Percentiles rank a stretch among this genome's conserved stretches.
Conservation (phyloP, 192 early-diverging fungal species). For the Ramicandelaber brevisporus region DNA sequence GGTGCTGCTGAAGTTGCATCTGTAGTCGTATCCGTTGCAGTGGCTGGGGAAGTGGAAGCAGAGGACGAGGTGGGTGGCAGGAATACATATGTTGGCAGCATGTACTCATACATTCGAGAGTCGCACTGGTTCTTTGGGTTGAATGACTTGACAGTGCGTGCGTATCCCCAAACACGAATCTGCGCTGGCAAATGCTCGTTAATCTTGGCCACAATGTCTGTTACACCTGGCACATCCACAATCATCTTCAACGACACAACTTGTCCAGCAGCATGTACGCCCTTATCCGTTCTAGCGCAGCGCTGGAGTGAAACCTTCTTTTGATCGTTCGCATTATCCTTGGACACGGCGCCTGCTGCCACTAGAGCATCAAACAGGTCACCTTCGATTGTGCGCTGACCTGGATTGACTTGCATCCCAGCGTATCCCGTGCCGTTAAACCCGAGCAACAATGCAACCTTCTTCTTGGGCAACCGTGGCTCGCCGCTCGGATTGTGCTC, state of each 20-base stretch:
- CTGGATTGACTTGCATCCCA: conserved; percentile 87
- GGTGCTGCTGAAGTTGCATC: neutral
- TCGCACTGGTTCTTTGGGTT: conserved; percentile 81
- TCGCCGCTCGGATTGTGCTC: too few relatives aligned
- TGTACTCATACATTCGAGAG: conserved; percentile 88
- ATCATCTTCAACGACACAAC: conserved; percentile 84
- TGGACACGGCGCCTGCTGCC: conserved; percentile 53
- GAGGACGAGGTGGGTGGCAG: conserved; percentile 11
- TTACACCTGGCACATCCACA: conserved; percentile 36
- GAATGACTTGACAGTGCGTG: conserved; percentile 45
- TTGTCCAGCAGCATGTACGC: conserved; percentile 93
- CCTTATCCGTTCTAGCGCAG: conserved; percentile 92
- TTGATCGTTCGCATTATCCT: conserved; percentile 62
- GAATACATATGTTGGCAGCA: conserved; percentile 79
- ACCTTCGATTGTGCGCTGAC: conserved; percentile 61
- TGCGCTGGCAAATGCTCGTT: conserved; percentile 66
- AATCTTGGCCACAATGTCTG: conserved; percentile 45
- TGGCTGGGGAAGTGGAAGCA: conserved; percentile 12
- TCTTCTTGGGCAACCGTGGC: conserved; percentile 48
- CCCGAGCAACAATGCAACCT: conserved; percentile 71
- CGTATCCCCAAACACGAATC: conserved; percentile 70
- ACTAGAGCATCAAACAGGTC: conserved; percentile 73
- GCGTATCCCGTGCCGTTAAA: conserved; percentile 89
- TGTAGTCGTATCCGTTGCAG: conserved; percentile 2
- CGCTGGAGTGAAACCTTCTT: conserved; percentile 63